phyloP scores from a whole-genome alignment of 2,329 filamentous ascomycete genomes.

The Keithomyces neogunnii region DNA sequence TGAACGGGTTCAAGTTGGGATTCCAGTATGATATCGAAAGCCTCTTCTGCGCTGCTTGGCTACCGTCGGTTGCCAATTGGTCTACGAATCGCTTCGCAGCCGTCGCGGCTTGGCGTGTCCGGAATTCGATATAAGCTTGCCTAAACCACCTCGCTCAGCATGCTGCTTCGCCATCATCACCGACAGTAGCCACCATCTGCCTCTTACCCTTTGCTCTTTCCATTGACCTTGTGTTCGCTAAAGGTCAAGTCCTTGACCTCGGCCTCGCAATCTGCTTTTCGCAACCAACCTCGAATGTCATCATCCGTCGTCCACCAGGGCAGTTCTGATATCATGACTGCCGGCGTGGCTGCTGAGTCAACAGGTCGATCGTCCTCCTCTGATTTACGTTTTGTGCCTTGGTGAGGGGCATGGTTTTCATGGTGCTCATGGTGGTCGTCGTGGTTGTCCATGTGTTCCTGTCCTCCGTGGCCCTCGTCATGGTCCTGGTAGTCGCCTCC shows the following conservation, averaged over 20 bases:
- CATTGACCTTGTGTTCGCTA: constrained; percentile 97
- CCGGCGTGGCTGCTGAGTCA: constrained; percentile 54
- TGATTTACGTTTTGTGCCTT: constrained; percentile 54
- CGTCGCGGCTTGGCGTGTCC: constrained; percentile 73
- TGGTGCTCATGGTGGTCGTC: constrained; percentile 12
- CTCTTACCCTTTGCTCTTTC: constrained; percentile 91
- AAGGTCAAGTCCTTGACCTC: constrained; percentile 91
- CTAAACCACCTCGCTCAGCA: constrained; percentile 23
- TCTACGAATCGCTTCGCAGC: constrained; percentile 80
- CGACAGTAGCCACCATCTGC: neutral
- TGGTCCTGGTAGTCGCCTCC: constrained; percentile 12
- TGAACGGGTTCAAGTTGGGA: constrained; percentile 76
- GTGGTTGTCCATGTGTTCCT: constrained; percentile 23
- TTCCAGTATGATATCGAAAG: constrained; percentile 67
- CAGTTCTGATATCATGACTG: constrained; percentile 79
- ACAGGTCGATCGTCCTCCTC: constrained; percentile 50
- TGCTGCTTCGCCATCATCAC: neutral
- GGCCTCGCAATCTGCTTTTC: constrained; percentile 69
- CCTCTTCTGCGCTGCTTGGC: constrained; percentile 55
- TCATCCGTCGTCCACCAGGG: constrained; percentile 98
- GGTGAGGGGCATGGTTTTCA: constrained; percentile 18
- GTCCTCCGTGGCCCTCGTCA: constrained; percentile 30
- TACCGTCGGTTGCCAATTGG: constrained; percentile 42
- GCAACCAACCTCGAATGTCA: constrained; percentile 80
- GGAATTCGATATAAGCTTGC: constrained; percentile 79